Conservation (phyloP, 1,284 basidiomycete genomes). For the Crepidotus sp. region DNA sequence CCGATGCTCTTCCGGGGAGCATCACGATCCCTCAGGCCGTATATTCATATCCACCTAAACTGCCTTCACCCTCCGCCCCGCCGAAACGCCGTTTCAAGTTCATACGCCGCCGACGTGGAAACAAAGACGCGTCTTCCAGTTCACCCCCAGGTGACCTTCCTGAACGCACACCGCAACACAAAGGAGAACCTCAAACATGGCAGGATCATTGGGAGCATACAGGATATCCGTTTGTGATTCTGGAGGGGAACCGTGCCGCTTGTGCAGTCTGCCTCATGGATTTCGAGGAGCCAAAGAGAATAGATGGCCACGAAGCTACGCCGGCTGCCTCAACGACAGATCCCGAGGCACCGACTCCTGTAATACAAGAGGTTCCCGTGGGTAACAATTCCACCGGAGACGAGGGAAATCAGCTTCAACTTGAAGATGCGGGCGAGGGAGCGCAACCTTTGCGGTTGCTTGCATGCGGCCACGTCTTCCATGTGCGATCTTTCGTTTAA, state of each 20-base stretch:
- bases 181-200: slow-evolving; percentile 37
- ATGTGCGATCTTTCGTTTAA: slow-evolving; percentile 42
- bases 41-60: slow-evolving; percentile 53
- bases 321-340: slow-evolving; percentile 18
- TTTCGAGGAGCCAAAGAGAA: slow-evolving; percentile 62
- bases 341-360: slow-evolving; percentile 7
- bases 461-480: slow-evolving; percentile 73
- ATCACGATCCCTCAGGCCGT: slow-evolving; percentile 35
- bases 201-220: slow-evolving; percentile 41
- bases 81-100: slow-evolving; percentile 45
- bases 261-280: slow-evolving; percentile 79
- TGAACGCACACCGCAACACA: slow-evolving; percentile 16
- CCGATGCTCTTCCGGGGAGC: slow-evolving; percentile 33
- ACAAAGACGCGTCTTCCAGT: slow-evolving; percentile 20
- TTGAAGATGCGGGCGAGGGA: slow-evolving; percentile 64
- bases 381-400: slow-evolving; percentile 27
- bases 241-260: slow-evolving; percentile 70
- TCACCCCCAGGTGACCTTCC: slow-evolving; percentile 8
- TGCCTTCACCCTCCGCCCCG: slow-evolving; percentile 19
- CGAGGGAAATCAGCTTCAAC: slow-evolving; percentile 33
- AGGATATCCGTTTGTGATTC: slow-evolving; percentile 46
- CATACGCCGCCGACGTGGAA: slow-evolving; percentile 27
- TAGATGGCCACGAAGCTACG: slow-evolving; percentile 19
- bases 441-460: slow-evolving; percentile 66
- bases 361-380: slow-evolving; percentile 23